Conservation (phyloP, 768 basidiomycete genomes). For the Panellus pusillus region DNA sequence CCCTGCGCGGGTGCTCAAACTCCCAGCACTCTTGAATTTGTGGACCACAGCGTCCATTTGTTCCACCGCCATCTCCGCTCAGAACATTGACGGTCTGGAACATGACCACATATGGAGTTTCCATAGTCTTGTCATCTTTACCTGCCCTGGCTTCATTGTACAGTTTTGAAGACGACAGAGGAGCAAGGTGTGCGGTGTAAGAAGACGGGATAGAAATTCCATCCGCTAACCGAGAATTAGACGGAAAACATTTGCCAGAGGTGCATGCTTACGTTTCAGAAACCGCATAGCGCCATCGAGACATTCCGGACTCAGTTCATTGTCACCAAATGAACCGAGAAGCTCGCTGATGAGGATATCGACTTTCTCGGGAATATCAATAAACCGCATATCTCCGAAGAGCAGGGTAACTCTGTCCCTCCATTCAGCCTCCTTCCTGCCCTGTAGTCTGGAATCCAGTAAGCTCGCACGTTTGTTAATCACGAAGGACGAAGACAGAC, state of each 20-base stretch:
- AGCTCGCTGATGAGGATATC: slow-evolving; percentile 97
- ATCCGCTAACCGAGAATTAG: slow-evolving; percentile 52
- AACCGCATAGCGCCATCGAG: slow-evolving; percentile 94
- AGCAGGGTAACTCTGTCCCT: slow-evolving; percentile 72
- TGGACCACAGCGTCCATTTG: slow-evolving; percentile 70
- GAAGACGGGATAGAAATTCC: slow-evolving; percentile 97
- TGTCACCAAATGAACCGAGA: slow-evolving; percentile 96
- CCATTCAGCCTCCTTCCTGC: slow-evolving; percentile 83
- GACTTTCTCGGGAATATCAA: slow-evolving; percentile 81
- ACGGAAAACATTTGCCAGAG: not conserved
- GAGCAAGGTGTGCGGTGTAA: slow-evolving; percentile 93
- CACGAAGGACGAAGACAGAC: slow-evolving; percentile 46
- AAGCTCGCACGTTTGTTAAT: slow-evolving; percentile 8
- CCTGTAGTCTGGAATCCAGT: slow-evolving; percentile 64
- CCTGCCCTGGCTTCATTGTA: slow-evolving; percentile 75
- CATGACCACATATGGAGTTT: slow-evolving; percentile 99
- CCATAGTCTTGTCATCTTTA: slow-evolving; percentile 71
- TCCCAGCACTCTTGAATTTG: slow-evolving; percentile 96
- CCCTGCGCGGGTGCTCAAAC: slow-evolving; percentile 89
- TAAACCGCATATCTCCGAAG: slow-evolving; percentile 92
- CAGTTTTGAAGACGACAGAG: slow-evolving; percentile 90
- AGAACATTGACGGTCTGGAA: slow-evolving; percentile 91
- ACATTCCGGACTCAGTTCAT: slow-evolving; percentile 97
- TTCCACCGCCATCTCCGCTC: slow-evolving; percentile 68
- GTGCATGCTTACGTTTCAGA: slow-evolving; percentile 72